These are phyloP conservation scores for Spergularia bocconei DNA, from an alignment of 148 eudicot species.

Conservation along the genomic window DNA sequence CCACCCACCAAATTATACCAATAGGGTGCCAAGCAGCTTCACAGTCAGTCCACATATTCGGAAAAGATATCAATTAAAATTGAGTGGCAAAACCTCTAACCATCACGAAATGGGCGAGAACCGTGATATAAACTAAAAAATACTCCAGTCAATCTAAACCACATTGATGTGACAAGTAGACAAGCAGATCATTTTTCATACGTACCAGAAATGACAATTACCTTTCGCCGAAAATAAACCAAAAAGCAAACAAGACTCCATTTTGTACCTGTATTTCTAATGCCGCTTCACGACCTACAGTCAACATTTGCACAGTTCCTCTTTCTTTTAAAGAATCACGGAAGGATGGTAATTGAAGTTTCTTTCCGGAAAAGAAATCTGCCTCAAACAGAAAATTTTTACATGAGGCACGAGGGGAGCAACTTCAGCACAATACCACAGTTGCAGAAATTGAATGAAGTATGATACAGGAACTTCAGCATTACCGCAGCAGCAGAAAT, in stretches of 20 bases:
- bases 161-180: neutral
- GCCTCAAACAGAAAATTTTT: constrained; percentile 77
- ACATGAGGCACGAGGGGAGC: constrained; percentile 53
- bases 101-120: neutral
- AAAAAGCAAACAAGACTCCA: neutral
- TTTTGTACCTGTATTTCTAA: constrained; percentile 81
- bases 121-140: neutral
- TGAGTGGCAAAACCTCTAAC: neutral
- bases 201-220: neutral
- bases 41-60: neutral
- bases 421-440: constrained; percentile 64
- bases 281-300: constrained; percentile 96
- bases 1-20: neutral
- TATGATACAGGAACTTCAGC: constrained; percentile 72
- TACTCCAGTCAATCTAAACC: neutral
- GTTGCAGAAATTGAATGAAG: constrained; percentile 60
- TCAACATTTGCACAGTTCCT: constrained; percentile 93
- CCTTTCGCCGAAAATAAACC: neutral
- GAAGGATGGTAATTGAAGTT: constrained; percentile 75
- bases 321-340: constrained; percentile 82
- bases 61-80: neutral
- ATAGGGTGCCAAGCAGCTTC: neutral
- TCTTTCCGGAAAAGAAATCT: constrained; percentile 83
- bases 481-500: constrained; percentile 98
- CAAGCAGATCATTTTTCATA: too few species aligned